Conservation (phyloP, 176 grass and related monocot species). For the Pontederia crassipes region DNA sequence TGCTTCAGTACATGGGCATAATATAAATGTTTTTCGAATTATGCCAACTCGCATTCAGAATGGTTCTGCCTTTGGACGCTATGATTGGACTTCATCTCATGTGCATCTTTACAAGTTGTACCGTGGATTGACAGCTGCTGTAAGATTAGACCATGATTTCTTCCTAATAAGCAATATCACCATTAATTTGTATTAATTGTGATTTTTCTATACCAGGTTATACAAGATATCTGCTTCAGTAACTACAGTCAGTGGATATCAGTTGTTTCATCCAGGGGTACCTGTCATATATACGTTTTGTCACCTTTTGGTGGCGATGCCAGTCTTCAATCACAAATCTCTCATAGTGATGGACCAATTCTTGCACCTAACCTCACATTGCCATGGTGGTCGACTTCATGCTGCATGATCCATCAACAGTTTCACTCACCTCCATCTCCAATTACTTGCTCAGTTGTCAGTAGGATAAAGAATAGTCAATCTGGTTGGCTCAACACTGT, state of each 20-base stretch:
- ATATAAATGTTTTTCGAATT: slow-evolving; percentile 98
- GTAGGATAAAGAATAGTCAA: slow-evolving; percentile 90
- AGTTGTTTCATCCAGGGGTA: slow-evolving; percentile 80
- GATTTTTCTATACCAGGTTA: slow-evolving; percentile 57
- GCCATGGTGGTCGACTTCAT: slow-evolving; percentile 92
- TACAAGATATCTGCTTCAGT: slow-evolving; percentile 96
- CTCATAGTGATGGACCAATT: slow-evolving; percentile 65
- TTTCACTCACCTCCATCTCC: slow-evolving; percentile 65
- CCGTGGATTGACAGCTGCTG: slow-evolving; percentile 90
- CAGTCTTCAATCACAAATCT: slow-evolving; percentile 57
- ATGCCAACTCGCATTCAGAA: slow-evolving; percentile 66
- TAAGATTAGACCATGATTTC: slow-evolving; percentile 28
- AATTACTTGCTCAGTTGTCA: slow-evolving; percentile 69
- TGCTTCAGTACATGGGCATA: slow-evolving; percentile 91
- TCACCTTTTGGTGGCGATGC: slow-evolving; percentile 94
- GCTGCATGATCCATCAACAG: slow-evolving; percentile 78
- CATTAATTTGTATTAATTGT: slow-evolving; percentile 3
- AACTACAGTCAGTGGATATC: slow-evolving; percentile 96
- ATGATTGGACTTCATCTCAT: slow-evolving; percentile 84
- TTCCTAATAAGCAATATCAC: not conserved
- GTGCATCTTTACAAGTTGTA: slow-evolving; percentile 97
- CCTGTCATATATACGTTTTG: slow-evolving; percentile 78
- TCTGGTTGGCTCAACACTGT: slow-evolving; percentile 97
- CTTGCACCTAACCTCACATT: slow-evolving; percentile 61
- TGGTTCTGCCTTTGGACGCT: slow-evolving; percentile 43